Conservation (phyloP, 1,284 basidiomycete species). For the Jaminaea rosea region DNA sequence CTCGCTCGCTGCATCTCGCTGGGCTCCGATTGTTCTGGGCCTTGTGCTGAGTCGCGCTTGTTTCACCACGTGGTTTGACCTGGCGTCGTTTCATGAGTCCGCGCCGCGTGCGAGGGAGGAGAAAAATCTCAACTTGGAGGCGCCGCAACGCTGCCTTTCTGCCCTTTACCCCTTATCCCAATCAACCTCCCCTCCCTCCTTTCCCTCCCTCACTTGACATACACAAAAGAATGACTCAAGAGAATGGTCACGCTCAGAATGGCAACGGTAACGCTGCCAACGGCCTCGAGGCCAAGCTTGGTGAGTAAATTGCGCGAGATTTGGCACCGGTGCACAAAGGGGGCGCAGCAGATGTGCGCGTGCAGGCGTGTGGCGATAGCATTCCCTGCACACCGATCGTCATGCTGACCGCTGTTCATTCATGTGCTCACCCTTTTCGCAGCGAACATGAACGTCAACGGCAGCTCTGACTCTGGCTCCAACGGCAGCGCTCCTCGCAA, state of each 20-base stretch:
- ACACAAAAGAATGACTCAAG: slow-evolving; percentile 28
- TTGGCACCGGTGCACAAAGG: slow-evolving; percentile 5
- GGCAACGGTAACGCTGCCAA: slow-evolving; percentile 51
- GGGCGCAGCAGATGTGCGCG: not conserved
- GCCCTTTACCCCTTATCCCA: not conserved
- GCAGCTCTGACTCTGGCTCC: slow-evolving; percentile 13
- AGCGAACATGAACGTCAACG: slow-evolving; percentile 48
- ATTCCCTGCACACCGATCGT: not conserved
- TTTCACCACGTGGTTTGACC: too few species aligned
- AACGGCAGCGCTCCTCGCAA: slow-evolving; percentile 55
- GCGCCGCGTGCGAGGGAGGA: too few species aligned
- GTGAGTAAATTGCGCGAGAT: slow-evolving; percentile 51
- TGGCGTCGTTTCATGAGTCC: too few species aligned
- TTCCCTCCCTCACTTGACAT: slow-evolving; percentile 9
- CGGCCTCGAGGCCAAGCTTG: slow-evolving; percentile 72
- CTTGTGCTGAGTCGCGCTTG: too few species aligned
- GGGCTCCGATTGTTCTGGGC: too few species aligned
- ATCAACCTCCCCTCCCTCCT: not conserved
- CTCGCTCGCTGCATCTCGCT: too few species aligned
- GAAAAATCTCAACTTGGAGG: too few species aligned
- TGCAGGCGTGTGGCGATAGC: not conserved
- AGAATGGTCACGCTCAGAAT: slow-evolving; percentile 28
- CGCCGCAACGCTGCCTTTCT: too few species aligned
- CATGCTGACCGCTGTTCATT: slow-evolving; percentile 9
- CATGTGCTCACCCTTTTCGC: slow-evolving; percentile 51